phyloP scores from a whole-genome alignment of 225 moss, liverwort and hornwort genomes.

The Lunularia cruciata region DNA sequence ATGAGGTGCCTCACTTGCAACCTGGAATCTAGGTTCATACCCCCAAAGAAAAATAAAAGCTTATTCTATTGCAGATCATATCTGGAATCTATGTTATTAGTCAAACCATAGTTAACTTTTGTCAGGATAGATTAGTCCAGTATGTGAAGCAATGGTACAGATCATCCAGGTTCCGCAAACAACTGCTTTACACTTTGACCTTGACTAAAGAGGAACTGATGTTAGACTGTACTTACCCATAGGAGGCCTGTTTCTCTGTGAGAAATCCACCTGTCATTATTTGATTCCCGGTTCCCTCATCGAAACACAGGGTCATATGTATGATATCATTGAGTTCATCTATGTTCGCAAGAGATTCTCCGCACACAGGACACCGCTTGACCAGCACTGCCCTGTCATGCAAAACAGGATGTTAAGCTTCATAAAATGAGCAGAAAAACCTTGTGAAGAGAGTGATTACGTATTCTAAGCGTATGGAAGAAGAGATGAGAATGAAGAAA shows the following conservation, averaged over 20 bases:
- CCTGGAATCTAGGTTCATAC: background rate
- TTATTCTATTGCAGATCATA: no score
- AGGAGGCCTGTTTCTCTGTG: slow-evolving; percentile 93
- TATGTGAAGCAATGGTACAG: no score
- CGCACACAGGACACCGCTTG: slow-evolving; percentile 88
- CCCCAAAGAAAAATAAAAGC: no score
- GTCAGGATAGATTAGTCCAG: no score
- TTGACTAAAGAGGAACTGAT: background rate
- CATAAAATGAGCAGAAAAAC: background rate
- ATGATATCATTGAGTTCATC: slow-evolving; percentile 93
- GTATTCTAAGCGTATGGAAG: background rate
- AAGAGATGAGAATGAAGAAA: background rate
- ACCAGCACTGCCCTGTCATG: slow-evolving; percentile 68
- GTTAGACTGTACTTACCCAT: slow-evolving; percentile 52
- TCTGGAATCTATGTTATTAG: no score
- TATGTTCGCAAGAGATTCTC: slow-evolving; percentile 60
- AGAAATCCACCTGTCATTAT: slow-evolving; percentile 96
- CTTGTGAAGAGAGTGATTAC: background rate
- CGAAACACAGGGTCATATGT: slow-evolving; percentile 98
- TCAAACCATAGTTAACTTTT: no score
- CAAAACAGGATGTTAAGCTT: background rate
- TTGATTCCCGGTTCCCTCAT: slow-evolving; percentile 91
- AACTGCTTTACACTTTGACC: no score
- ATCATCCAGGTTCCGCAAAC: no score
- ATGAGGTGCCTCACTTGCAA: background rate